A percentile compares a stretch with the other conserved stretches of the same genome.
These are phyloP conservation scores for Betula pendula DNA, from an alignment of 306 rosid genomes.

Conservation along the genomic window DNA sequence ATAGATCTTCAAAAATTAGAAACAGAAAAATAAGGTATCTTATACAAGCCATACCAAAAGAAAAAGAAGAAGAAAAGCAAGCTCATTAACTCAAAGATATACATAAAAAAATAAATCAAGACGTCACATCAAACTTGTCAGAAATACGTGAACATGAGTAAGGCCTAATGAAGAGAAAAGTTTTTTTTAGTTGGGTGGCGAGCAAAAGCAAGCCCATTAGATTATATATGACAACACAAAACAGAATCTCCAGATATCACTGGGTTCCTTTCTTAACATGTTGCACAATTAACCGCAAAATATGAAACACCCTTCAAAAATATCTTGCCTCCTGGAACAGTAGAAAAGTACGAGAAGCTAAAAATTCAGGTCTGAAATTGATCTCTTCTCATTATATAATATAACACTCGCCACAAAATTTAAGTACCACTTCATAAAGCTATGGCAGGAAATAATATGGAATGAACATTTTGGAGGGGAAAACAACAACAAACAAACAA, in stretches of 20 bases:
- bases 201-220: not conserved
- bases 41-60: no score
- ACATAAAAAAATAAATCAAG: no score
- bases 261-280: not conserved
- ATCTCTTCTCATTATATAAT: not conserved
- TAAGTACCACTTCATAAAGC: not conserved
- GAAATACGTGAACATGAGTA: not conserved
- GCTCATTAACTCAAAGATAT: not conserved
- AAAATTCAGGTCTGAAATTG: not conserved
- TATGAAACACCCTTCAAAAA: no score
- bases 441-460: not conserved
- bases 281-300: not conserved
- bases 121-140: no score
- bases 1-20: no score
- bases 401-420: not conserved
- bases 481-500: slow-evolving; percentile 5
- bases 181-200: no score
- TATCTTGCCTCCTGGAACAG: slow-evolving; percentile 2
- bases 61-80: not conserved
- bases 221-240: not conserved
- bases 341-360: not conserved
- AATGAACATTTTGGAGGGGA: not conserved
- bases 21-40: no score
- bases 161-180: not conserved
- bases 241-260: not conserved